Evolutionary conservation across 441 rosid genomes (phyloP).

Genomic region (Jatropha multifida): DNA sequence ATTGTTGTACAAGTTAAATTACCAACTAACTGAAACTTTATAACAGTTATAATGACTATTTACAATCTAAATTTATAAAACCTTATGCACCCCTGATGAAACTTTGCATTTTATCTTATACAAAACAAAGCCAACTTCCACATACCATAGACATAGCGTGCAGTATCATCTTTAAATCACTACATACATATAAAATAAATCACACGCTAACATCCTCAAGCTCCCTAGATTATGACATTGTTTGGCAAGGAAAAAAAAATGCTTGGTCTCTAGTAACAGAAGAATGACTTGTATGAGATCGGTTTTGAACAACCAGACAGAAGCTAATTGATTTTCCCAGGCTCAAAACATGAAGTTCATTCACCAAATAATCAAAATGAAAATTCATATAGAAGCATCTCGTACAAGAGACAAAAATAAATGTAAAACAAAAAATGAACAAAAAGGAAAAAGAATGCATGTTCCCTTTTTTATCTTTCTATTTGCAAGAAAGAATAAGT

Average conservation of each 20-base stretch:
- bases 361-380: background rate
- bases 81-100: background rate
- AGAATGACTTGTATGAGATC: background rate
- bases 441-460: background rate
- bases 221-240: background rate
- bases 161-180: background rate
- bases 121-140: background rate
- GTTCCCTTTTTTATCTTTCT: background rate
- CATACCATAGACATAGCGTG: background rate
- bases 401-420: background rate
- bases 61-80: background rate
- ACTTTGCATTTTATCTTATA: background rate
- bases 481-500: background rate
- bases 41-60: background rate
- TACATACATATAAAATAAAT: background rate
- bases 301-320: background rate
- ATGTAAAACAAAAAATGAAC: too few species aligned
- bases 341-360: background rate
- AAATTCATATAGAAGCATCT: background rate
- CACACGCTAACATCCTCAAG: background rate
- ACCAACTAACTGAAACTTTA: background rate
- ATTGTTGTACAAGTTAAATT: background rate
- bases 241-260: background rate
- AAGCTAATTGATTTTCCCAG: background rate
- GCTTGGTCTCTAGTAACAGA: background rate